These are phyloP conservation scores for Histomonas meleagridis DNA, from an alignment of 208 protist species.

Conservation along the genomic window DNA sequence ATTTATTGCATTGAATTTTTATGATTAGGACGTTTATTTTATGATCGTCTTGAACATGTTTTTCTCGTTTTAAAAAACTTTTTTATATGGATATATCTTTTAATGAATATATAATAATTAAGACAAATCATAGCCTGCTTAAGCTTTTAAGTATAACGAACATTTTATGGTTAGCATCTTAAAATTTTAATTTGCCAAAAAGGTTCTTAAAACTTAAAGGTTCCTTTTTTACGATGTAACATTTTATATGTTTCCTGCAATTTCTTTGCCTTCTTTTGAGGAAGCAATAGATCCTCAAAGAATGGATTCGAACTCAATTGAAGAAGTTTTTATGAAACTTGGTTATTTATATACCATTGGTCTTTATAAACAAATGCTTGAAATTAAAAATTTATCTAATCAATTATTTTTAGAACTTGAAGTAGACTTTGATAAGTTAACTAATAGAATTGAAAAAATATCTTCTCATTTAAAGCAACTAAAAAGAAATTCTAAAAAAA, in stretches of 20 bases:
- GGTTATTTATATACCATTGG: not conserved
- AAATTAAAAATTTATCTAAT: not conserved
- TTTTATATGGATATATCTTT: too few relatives aligned
- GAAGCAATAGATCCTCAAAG: not conserved
- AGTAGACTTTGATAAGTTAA: not conserved
- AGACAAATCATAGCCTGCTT: too few relatives aligned
- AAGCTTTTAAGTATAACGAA: too few relatives aligned
- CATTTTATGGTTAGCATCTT: too few relatives aligned
- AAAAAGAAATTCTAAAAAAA: not conserved
- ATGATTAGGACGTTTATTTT: too few relatives aligned
- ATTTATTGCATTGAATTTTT: too few relatives aligned
- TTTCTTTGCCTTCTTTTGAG: not conserved
- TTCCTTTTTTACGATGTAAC: too few relatives aligned
- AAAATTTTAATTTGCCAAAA: too few relatives aligned
- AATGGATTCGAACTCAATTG: not conserved
- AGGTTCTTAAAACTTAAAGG: too few relatives aligned
- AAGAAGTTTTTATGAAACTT: not conserved
- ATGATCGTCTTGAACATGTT: too few relatives aligned
- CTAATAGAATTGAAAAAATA: not conserved
- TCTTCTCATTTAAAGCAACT: not conserved
- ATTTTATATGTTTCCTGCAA: constrained; percentile 32
- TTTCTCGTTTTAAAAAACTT: too few relatives aligned
- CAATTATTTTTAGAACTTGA: constrained; percentile 4
- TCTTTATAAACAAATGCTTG: not conserved
- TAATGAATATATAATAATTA: too few relatives aligned